Conservation (phyloP, 805 yeast genomes). For the Wickerhamomyces strasburgensis region DNA sequence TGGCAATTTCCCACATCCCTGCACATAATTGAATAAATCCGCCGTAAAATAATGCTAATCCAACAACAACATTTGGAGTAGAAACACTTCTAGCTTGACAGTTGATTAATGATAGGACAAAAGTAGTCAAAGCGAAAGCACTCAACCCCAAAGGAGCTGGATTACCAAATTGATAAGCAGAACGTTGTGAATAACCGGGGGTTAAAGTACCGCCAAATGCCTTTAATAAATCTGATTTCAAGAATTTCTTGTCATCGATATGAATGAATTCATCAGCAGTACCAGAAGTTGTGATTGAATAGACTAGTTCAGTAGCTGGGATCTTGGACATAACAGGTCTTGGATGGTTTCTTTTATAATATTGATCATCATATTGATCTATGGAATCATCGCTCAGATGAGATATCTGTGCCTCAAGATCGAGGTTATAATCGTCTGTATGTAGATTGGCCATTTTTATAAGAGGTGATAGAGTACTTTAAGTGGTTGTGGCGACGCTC, state of each 20-base stretch:
- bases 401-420: constrained; percentile 19
- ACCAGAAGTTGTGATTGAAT: constrained; percentile 24
- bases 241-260: constrained; percentile 23
- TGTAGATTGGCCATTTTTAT: too few species aligned
- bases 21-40: constrained; percentile 57
- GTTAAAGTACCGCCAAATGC: constrained; percentile 74
- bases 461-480: too few species aligned
- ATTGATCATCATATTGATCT: constrained; percentile 7
- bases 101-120: constrained; percentile 51
- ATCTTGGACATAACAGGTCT: constrained; percentile 10
- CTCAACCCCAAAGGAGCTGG: constrained; percentile 63
- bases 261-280: constrained; percentile 22
- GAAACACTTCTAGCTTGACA: constrained; percentile 53
- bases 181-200: constrained; percentile 47
- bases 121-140: constrained; percentile 60
- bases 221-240: constrained; percentile 43
- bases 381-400: constrained; percentile 15
- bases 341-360: constrained; percentile 9
- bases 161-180: constrained; percentile 50
- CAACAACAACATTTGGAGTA: constrained; percentile 52
- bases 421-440: constrained; percentile 3
- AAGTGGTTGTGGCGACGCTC: too few species aligned
- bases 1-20: constrained; percentile 64
- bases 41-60: constrained; percentile 59
- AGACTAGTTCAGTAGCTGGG: constrained; percentile 11